Evolutionary conservation across 768 basidiomycete genomes (phyloP).

Genomic region (Tricholoma hemisulphureum): DNA sequence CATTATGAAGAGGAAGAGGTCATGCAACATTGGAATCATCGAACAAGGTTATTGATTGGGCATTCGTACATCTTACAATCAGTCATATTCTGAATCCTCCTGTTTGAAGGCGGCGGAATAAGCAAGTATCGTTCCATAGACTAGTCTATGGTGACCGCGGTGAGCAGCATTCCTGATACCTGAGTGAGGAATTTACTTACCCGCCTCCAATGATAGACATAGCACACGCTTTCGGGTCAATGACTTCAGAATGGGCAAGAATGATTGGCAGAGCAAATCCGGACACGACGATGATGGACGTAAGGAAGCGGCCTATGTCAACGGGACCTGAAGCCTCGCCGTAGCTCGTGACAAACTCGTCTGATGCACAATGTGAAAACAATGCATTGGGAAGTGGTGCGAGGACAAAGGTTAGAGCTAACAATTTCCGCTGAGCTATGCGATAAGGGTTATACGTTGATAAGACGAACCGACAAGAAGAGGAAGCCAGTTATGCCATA

Average conservation of each 20-base stretch:
- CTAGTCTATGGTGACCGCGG: constrained; percentile 46
- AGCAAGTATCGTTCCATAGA: constrained; percentile 88
- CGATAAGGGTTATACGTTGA: not conserved
- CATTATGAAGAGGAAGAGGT: not conserved
- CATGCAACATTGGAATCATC: not conserved
- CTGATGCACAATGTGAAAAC: constrained; percentile 88
- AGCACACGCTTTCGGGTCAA: constrained; percentile 76
- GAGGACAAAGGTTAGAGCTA: constrained; percentile 91
- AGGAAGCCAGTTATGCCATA: constrained; percentile 97
- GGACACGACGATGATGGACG: constrained; percentile 84
- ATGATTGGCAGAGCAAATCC: constrained; percentile 93
- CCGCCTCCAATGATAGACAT: constrained; percentile 97
- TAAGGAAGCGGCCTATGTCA: constrained; percentile 94
- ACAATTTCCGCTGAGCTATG: constrained; percentile 6
- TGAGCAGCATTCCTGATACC: not conserved
- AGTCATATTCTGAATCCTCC: constrained; percentile 82
- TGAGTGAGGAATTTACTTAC: constrained; percentile 40
- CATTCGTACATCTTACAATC: constrained; percentile 19
- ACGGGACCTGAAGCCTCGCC: constrained; percentile 67
- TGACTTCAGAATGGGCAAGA: constrained; percentile 88
- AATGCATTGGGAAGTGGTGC: constrained; percentile 95
- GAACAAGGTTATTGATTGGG: not conserved
- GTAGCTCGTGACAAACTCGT: constrained; percentile 56
- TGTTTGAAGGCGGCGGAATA: constrained; percentile 83
- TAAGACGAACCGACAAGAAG: constrained; percentile 84